Percentiles rank a stretch among this genome's conserved stretches.
Conservation (phyloP, 495 filamentous ascomycete species). For the Neurospora sp. region DNA sequence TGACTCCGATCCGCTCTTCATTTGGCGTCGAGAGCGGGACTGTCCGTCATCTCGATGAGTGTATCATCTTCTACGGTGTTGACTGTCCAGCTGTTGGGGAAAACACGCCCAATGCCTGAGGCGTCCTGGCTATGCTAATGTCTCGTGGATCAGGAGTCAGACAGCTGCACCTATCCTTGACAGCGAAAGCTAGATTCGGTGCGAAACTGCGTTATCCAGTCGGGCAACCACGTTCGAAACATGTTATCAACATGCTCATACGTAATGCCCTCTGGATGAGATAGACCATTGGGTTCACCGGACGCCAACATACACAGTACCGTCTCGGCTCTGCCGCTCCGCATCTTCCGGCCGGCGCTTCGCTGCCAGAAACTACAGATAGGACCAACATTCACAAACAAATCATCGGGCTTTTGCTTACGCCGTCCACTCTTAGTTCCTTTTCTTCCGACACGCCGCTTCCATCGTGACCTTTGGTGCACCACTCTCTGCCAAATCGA, state of each 20-base stretch:
- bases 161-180: not conserved
- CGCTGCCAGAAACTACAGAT: not conserved
- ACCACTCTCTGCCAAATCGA: not conserved
- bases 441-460: not conserved
- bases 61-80: not conserved
- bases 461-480: not conserved
- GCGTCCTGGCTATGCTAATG: not conserved
- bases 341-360: not conserved
- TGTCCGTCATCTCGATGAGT: not conserved
- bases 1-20: not conserved
- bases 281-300: not conserved
- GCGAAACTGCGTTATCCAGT: not conserved
- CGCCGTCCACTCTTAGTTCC: not conserved
- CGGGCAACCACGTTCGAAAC: not conserved
- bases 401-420: not conserved
- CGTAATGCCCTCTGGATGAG: not conserved
- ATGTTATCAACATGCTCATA: not conserved
- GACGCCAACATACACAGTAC: not conserved
- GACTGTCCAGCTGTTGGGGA: not conserved
- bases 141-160: not conserved
- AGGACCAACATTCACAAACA: not conserved
- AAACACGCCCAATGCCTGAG: not conserved
- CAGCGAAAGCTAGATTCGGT: not conserved
- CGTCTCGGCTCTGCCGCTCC: not conserved
- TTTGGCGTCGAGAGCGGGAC: not conserved